Conservation (phyloP, 306 rosid species). For the Purshia tridentata region DNA sequence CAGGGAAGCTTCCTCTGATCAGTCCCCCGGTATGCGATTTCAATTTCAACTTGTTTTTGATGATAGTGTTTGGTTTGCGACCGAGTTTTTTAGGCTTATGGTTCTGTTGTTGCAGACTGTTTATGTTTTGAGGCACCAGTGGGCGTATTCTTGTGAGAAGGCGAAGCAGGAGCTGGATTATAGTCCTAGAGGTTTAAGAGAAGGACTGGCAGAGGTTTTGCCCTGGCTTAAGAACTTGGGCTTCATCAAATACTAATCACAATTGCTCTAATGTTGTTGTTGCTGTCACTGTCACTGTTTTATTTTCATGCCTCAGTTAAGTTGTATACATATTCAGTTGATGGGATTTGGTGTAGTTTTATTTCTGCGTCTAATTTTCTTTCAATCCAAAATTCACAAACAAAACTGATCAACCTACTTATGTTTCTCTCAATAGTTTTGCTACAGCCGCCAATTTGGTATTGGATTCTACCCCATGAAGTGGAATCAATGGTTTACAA, state of each 20-base stretch:
- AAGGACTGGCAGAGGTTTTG: constrained; percentile 74
- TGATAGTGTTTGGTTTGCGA: not conserved
- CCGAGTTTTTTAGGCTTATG: no score
- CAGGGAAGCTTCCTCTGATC: constrained; percentile 75
- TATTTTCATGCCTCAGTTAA: not conserved
- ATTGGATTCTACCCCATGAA: no score
- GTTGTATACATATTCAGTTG: not conserved
- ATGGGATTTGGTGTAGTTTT: not conserved
- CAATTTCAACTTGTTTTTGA: not conserved
- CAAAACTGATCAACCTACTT: not conserved
- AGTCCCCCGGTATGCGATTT: constrained; percentile 78
- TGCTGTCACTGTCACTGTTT: not conserved
- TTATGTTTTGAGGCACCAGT: constrained; percentile 60
- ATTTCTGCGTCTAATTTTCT: not conserved
- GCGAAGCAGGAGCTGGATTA: constrained; percentile 48
- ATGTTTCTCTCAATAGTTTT: no score
- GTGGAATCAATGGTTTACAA: no score
- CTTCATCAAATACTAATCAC: constrained; percentile 44
- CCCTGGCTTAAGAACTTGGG: constrained; percentile 75
- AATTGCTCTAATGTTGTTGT: not conserved
- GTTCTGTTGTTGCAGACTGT: constrained; percentile 64
- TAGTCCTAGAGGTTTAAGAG: constrained; percentile 68
- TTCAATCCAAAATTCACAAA: not conserved
- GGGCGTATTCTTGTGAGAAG: constrained; percentile 74
- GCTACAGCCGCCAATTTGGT: no score